Conservation (phyloP, 495 filamentous ascomycete species). For the Margaritispora aquatica region DNA sequence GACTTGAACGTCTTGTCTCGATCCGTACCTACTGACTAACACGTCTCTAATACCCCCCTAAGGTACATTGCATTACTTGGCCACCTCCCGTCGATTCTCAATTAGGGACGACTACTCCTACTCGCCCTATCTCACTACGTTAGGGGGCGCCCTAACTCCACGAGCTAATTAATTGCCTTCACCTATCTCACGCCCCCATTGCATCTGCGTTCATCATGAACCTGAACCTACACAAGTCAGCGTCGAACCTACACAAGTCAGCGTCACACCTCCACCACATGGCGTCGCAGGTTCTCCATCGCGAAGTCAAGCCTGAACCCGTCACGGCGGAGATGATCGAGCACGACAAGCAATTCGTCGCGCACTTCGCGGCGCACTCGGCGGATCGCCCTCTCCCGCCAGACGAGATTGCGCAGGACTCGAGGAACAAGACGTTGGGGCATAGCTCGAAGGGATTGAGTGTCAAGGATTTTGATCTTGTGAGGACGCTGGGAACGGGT, state of each 20-base stretch:
- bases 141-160: too few relatives aligned
- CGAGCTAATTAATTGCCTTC: too few relatives aligned
- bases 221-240: neutral
- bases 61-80: too few relatives aligned
- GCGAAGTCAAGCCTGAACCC: neutral
- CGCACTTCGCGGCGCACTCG: conserved; percentile 34
- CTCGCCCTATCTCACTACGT: too few relatives aligned
- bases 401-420: conserved; percentile 44
- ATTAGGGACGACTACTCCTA: too few relatives aligned
- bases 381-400: conserved; percentile 46
- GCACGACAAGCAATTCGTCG: conserved; percentile 34
- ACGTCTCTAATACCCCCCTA: too few relatives aligned
- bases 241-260: neutral
- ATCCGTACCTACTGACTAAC: too few relatives aligned
- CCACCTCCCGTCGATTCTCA: too few relatives aligned
- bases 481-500: conserved; percentile 92
- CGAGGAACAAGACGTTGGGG: conserved; percentile 52
- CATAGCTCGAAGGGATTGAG: conserved; percentile 45
- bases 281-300: neutral
- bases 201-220: neutral
- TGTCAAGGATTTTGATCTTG: conserved; percentile 71
- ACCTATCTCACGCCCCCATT: neutral
- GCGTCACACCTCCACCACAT: neutral
- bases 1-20: neutral
- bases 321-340: conserved; percentile 6